Percentiles rank a stretch among this genome's conserved stretches.
These are phyloP conservation scores for Rhynchosporium agropyri DNA, from an alignment of 2,329 filamentous ascomycete genomes.

Conservation along the genomic window DNA sequence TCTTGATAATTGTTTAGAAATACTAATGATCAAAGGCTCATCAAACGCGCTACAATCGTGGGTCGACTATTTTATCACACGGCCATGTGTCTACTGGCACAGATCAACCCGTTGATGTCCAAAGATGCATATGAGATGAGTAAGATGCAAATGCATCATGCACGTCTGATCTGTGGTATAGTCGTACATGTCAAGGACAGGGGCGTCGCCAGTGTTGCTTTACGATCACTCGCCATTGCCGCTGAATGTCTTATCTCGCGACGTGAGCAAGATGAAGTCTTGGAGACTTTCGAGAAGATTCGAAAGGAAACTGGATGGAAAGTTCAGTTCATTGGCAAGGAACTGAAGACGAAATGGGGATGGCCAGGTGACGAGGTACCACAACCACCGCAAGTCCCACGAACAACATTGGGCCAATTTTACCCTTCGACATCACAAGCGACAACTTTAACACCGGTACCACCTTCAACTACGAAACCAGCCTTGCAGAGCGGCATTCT, in stretches of 20 bases:
- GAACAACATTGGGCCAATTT: slow-evolving; percentile 37
- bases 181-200: slow-evolving; percentile 81
- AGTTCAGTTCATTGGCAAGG: slow-evolving; percentile 69
- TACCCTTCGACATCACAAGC: slow-evolving; percentile 33
- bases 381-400: slow-evolving; percentile 32
- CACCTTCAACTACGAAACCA: slow-evolving; percentile 29
- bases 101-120: slow-evolving; percentile 72
- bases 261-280: slow-evolving; percentile 78
- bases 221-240: slow-evolving; percentile 78
- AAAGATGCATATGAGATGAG: slow-evolving; percentile 65
- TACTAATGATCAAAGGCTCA: slow-evolving; percentile 60
- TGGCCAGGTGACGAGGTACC: slow-evolving; percentile 54
- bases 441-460: slow-evolving; percentile 34
- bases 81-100: slow-evolving; percentile 76
- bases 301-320: slow-evolving; percentile 78
- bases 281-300: slow-evolving; percentile 76
- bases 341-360: slow-evolving; percentile 77
- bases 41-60: slow-evolving; percentile 79
- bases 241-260: slow-evolving; percentile 70
- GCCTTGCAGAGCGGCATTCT: slow-evolving; percentile 51
- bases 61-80: slow-evolving; percentile 89
- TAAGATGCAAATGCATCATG: slow-evolving; percentile 70
- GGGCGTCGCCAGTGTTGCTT: slow-evolving; percentile 76
- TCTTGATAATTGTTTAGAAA: slow-evolving; percentile 20
- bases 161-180: slow-evolving; percentile 86